Conservation (phyloP, 257 asterid species). For the Nyctanthes arbortristis region DNA sequence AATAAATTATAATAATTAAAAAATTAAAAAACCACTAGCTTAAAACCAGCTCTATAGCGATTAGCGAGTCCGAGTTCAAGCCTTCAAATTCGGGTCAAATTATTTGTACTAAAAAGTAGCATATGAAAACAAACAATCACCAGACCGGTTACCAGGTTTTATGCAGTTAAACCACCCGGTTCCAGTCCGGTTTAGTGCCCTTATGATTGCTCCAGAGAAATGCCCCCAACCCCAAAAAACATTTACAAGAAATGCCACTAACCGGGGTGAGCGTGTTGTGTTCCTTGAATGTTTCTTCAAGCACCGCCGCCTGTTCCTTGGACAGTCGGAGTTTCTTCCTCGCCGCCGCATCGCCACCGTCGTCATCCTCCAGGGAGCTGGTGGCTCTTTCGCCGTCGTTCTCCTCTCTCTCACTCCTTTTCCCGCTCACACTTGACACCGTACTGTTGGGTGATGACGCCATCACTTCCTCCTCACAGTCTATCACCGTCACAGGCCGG, state of each 20-base stretch:
- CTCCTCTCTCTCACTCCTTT: conserved; percentile 83
- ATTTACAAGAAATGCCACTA: conserved; percentile 36
- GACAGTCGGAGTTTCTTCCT: conserved; percentile 93
- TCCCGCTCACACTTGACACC: conserved; percentile 89
- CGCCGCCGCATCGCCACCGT: conserved; percentile 72
- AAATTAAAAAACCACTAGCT: neutral
- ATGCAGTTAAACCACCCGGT: too few relatives aligned
- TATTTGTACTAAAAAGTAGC: too few relatives aligned
- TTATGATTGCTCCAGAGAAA: too few relatives aligned
- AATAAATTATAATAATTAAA: neutral
- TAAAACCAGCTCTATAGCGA: neutral
- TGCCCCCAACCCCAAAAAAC: neutral
- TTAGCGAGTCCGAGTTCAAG: too few relatives aligned
- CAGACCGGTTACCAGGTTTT: too few relatives aligned
- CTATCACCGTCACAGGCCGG: conserved; percentile 44
- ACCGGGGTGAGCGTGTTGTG: conserved; percentile 90
- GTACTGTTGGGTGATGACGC: conserved; percentile 92
- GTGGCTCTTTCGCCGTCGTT: conserved; percentile 71
- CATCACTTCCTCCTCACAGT: conserved; percentile 57
- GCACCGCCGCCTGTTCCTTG: conserved; percentile 89
- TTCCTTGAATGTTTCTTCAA: conserved; percentile 89
- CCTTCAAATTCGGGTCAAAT: too few relatives aligned
- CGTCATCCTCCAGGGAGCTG: conserved; percentile 82
- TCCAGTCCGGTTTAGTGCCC: too few relatives aligned
- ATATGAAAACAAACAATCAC: too few relatives aligned